Evolutionary conservation across 495 filamentous ascomycete genomes (phyloP).

Genomic region (Aspergillus sclerotioniger): DNA sequence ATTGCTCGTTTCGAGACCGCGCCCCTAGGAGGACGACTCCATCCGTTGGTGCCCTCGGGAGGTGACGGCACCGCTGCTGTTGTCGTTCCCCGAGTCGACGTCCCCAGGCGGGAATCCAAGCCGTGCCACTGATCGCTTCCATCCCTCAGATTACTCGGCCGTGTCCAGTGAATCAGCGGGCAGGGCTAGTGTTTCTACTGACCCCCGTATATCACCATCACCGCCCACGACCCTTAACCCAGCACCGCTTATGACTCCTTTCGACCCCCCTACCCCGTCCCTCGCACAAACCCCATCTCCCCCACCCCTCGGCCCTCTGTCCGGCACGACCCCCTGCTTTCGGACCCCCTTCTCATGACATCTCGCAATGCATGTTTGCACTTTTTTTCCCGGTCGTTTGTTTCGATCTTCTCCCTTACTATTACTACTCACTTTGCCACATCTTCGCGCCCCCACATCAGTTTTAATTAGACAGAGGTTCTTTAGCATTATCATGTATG

Average conservation of each 20-base stretch:
- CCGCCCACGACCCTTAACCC: not conserved
- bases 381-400: slow-evolving; percentile 11
- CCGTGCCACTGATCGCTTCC: slow-evolving; percentile 17
- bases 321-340: slow-evolving; percentile 15
- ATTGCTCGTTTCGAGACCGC: slow-evolving; percentile 10
- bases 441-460: slow-evolving; percentile 25
- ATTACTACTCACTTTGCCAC: slow-evolving; percentile 21
- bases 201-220: not conserved
- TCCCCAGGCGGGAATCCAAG: slow-evolving; percentile 13
- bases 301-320: slow-evolving; percentile 1
- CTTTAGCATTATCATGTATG: slow-evolving; percentile 50
- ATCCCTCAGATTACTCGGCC: slow-evolving; percentile 3
- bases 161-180: not conserved
- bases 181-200: not conserved
- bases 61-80: slow-evolving; percentile 14
- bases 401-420: slow-evolving; percentile 34
- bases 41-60: slow-evolving; percentile 14
- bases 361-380: slow-evolving; percentile 18
- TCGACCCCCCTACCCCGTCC: not conserved
- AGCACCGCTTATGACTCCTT: slow-evolving; percentile 8
- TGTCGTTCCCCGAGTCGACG: slow-evolving; percentile 5
- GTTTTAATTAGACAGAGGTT: slow-evolving; percentile 49
- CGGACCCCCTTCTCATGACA: slow-evolving; percentile 18
- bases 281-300: not conserved
- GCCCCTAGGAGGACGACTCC: slow-evolving; percentile 13